Conservation (phyloP, 148 eudicot genomes). For the Nyssa sinensis region DNA sequence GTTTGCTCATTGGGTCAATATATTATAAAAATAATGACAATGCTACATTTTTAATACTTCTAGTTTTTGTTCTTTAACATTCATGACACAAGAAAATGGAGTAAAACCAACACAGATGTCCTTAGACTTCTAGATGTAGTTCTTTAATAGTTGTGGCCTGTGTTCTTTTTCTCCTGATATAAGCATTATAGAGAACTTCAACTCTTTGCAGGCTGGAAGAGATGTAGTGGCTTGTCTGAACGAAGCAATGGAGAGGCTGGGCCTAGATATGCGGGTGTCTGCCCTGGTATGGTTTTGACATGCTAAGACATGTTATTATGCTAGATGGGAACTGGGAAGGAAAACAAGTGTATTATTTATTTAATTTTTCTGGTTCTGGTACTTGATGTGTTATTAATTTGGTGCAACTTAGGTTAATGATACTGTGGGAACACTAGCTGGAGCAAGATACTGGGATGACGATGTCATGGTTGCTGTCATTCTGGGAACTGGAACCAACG, state of each 20-base stretch:
- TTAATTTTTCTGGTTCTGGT: slow-evolving; percentile 7
- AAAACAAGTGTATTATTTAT: neutral
- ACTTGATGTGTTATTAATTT: slow-evolving; percentile 12
- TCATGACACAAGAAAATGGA: neutral
- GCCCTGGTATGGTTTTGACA: slow-evolving; percentile 51
- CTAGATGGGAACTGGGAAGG: neutral
- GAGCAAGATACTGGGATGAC: slow-evolving; percentile 74
- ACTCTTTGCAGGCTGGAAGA: slow-evolving; percentile 48
- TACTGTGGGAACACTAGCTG: slow-evolving; percentile 67
- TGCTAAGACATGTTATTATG: neutral
- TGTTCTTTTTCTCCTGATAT: neutral
- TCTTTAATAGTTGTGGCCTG: neutral
- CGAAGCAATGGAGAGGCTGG: slow-evolving; percentile 68
- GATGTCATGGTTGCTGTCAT: slow-evolving; percentile 80
- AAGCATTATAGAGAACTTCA: neutral
- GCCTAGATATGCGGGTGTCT: slow-evolving; percentile 60
- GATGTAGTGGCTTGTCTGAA: slow-evolving; percentile 73
- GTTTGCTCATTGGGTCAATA: too few relatives aligned
- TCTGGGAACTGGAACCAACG: slow-evolving; percentile 86
- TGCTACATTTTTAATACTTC: neutral
- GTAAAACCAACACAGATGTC: neutral
- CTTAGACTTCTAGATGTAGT: neutral
- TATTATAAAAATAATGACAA: too few relatives aligned
- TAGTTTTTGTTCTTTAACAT: neutral
- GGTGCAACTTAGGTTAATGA: slow-evolving; percentile 55